Evolutionary conservation across 2,329 filamentous ascomycete species (phyloP).

Genomic region (Dactylellina parvicollis): DNA sequence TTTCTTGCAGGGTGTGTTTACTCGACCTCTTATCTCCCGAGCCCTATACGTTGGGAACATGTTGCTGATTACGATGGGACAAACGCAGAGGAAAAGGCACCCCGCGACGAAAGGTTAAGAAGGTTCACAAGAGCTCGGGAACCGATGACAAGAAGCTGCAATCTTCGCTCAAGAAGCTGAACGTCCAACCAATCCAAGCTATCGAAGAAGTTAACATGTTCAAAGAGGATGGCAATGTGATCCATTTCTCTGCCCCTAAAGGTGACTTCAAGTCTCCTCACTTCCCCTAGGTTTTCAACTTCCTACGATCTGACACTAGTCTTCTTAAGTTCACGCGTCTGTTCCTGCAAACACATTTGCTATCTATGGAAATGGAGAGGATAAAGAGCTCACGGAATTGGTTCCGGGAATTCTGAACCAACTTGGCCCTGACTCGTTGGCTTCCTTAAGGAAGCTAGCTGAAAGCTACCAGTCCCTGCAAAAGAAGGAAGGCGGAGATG

Average conservation of each 20-base stretch:
- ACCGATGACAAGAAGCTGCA: conserved; percentile 99
- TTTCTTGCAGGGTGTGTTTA: conserved; percentile 43
- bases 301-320: conserved; percentile 12
- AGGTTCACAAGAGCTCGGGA: conserved; percentile 88
- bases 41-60: neutral
- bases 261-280: conserved; percentile 70
- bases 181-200: conserved; percentile 98
- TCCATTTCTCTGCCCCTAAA: conserved; percentile 98
- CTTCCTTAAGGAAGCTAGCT: conserved; percentile 95
- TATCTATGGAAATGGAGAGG: conserved; percentile 98
- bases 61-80: conserved; percentile 40
- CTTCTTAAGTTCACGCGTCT: conserved; percentile 83
- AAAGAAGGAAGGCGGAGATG: conserved; percentile 84
- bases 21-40: neutral
- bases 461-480: conserved; percentile 99
- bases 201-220: conserved; percentile 99
- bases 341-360: conserved; percentile 99
- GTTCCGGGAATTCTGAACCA: conserved; percentile 99
- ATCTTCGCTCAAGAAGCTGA: conserved; percentile 96
- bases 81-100: conserved; percentile 88
- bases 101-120: conserved; percentile 97
- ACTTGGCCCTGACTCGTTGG: conserved; percentile 96
- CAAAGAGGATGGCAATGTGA: conserved; percentile 99
- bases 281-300: neutral
- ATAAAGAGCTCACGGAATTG: conserved; percentile 99